Base-by-base conservation (phyloP, 495 filamentous ascomycete species). In the Podospora australis region DNA sequence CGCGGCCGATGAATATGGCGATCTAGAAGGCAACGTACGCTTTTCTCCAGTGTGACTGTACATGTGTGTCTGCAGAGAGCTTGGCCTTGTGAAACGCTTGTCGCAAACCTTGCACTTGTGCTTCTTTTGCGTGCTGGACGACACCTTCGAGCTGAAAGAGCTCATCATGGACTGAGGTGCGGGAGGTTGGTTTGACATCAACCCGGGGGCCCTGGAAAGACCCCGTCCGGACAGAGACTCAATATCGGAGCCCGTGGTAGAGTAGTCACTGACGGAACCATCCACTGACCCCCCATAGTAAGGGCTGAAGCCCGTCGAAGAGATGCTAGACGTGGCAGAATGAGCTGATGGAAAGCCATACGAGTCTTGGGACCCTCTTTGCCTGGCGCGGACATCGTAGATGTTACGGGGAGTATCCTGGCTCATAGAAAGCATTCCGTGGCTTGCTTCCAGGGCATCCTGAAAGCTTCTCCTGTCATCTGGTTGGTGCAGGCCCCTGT, bases 21-120 rank as follows among this genome's bases (percentile, higher is more conserved):
- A 28, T 45, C 1, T 9, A 1, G 28, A 8, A 19, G 11, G 16
- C 1, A 10, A 82, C 90, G 84, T 78, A 96, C 90, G 92, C 70
- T 98, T 98, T 68, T 98, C 94, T 59, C 92, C 92, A 42, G 92
- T 98, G 66, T 98, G 92, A 65, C 90, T 96, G 70, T 98, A 98
- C 82, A 96, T 97, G 61, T 98, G 92, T 20, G 92, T 98, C 58
- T 96, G 94, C 25, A 98, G 67, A 6, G 92, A 98, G 61, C 91
- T 96, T 1, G 92, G 92, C 30, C 92, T 80, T 8, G 92, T 97
- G 66, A 98, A 98, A 6, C 92, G 82, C 80, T 98, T 98, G 70
- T 97, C 92, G 74, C 92, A 98, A 42, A 98, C 87, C 75, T 96
- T 97, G 78, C 92, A 98, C 70, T 96, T 96, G 72, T 98, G 92